A percentile compares a stretch with the other conserved stretches of the same genome.
phyloP scores from a whole-genome alignment of 2,329 filamentous ascomycete species.

The Botryotinia calthae region DNA sequence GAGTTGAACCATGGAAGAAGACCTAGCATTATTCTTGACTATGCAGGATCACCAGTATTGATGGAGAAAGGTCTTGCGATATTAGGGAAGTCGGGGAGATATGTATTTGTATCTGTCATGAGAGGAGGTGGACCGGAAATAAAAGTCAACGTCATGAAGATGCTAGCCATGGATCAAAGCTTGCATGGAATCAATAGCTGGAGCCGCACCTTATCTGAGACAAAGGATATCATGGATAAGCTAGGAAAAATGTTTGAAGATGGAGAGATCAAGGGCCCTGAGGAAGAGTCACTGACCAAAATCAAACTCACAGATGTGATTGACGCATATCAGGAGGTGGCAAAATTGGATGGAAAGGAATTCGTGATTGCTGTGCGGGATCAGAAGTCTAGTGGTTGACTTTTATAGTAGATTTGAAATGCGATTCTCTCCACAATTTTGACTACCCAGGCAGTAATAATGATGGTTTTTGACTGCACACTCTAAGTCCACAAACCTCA shows the following conservation, averaged over 20 bases:
- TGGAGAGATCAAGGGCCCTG: neutral
- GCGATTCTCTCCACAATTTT: neutral
- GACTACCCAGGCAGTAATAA: neutral
- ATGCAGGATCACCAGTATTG: neutral
- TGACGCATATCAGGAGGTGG: neutral
- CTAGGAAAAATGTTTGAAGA: neutral
- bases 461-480: neutral
- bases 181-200: conserved; percentile 10
- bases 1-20: neutral
- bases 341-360: conserved; percentile 3
- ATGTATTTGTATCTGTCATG: conserved; percentile 7
- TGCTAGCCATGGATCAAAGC: conserved; percentile 12
- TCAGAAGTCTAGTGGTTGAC: neutral
- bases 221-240: neutral
- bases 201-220: neutral
- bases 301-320: neutral
- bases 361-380: neutral
- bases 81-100: neutral
- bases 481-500: neutral
- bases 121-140: neutral
- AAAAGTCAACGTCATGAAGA: neutral
- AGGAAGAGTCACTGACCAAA: neutral
- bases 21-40: conserved; percentile 11
- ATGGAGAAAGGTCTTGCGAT: conserved; percentile 9
- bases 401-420: neutral